Conservation (phyloP, 805 yeast genomes). For the Lipomyces mesembrius region DNA sequence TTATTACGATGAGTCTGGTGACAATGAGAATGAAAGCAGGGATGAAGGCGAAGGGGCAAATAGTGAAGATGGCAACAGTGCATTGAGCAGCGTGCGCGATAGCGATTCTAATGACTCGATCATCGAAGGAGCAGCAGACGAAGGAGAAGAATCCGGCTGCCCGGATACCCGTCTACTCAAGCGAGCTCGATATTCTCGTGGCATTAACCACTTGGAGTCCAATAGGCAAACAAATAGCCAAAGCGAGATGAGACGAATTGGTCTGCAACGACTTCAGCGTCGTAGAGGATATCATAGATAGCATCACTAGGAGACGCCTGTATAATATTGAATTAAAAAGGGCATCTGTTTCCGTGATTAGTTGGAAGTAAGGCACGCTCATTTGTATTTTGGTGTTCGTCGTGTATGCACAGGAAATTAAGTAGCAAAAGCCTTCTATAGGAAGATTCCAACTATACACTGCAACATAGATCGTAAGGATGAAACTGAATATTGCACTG, state of each 20-base stretch:
- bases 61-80: background rate
- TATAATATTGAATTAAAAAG: background rate
- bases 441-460: background rate
- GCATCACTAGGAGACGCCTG: background rate
- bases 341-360: background rate
- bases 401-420: background rate
- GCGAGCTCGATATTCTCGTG: constrained; percentile 1
- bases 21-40: background rate
- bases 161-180: background rate
- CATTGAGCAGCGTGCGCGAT: background rate
- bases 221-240: background rate
- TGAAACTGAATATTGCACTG: background rate
- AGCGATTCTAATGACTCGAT: background rate
- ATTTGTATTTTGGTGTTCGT: background rate
- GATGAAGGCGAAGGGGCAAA: background rate
- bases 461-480: background rate
- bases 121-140: background rate
- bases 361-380: background rate
- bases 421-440: background rate
- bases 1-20: background rate
- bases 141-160: background rate
- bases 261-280: constrained; percentile 5
- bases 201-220: background rate
- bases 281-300: background rate
- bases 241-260: background rate